A percentile compares a stretch with the other conserved stretches of the same genome.
Evolutionary conservation across 108 stramenopile genomes (phyloP).

Genomic region (Nitzschia sp.): DNA sequence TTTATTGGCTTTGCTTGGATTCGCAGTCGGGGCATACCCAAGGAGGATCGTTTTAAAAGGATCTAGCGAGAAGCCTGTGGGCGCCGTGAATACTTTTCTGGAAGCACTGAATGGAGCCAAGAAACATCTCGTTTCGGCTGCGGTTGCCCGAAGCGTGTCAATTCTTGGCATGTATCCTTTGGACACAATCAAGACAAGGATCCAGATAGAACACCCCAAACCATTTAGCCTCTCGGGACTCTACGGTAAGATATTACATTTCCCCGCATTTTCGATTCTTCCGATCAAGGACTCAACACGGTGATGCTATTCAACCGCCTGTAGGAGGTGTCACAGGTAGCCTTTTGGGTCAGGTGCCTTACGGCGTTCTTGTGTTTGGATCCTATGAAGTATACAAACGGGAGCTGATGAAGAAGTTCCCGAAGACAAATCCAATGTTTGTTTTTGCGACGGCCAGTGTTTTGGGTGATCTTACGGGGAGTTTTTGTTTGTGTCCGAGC

Average conservation of each 20-base stretch:
- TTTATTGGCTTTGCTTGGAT: constrained; percentile 2
- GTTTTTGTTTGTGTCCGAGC: constrained; percentile 71
- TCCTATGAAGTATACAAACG: constrained; percentile 86
- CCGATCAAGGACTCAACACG: not conserved
- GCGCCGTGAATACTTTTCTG: not conserved
- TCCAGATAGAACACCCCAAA: constrained; percentile 71
- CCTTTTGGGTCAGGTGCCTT: constrained; percentile 79
- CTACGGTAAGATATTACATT: constrained; percentile 25
- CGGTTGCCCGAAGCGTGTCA: constrained; percentile 60
- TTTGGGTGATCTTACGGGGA: constrained; percentile 77
- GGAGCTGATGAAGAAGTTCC: constrained; percentile 51
- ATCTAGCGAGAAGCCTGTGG: not conserved
- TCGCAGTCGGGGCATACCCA: not conserved
- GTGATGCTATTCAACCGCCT: not conserved
- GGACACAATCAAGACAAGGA: constrained; percentile 88
- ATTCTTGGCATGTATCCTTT: constrained; percentile 82
- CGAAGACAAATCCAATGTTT: constrained; percentile 51
- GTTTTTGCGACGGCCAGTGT: constrained; percentile 65
- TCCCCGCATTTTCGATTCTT: too few relatives aligned
- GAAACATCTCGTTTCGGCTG: constrained; percentile 67
- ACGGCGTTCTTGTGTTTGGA: constrained; percentile 83
- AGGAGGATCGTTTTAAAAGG: not conserved
- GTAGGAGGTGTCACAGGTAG: constrained; percentile 50
- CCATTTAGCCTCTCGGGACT: constrained; percentile 54
- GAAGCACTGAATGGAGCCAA: not conserved